Evolutionary conservation across 2,329 filamentous ascomycete genomes (phyloP), one percentile per base, ranked within the genome.

Genomic region (Diaporthe ampelina): DNA sequence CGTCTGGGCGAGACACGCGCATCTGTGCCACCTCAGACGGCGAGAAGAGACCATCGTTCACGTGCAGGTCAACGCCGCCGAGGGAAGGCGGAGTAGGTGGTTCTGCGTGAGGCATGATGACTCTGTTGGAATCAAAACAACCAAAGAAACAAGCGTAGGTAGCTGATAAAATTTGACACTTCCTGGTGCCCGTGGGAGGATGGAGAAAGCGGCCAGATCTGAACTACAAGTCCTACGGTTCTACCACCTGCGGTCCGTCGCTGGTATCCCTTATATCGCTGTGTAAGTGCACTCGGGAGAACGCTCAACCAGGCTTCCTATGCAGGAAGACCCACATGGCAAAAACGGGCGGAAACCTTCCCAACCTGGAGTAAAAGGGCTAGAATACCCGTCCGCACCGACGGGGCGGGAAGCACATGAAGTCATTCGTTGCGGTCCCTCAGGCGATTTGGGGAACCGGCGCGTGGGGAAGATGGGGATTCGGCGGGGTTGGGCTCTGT

Each of bases 1-100:
- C 43, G 32, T 50, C 52, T 40, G 74, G 58, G 67, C 65, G 67
- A 7, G 74, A 76, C 1, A 75, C 58, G 15, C 54, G 17, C n/a
- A 77, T 71, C 29, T 11, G 63, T 24, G 40, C 37, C 5, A 73
- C 70, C 54, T 74, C 75, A n/a, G 70, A 69, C 21, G 70, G 58
- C 15, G 48, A 19, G 40, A 76, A 67, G n/a, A 43, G 72, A 2
- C 76, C 76, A 52, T 77, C 76, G 43, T 77, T 76, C 35, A 77
- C 72, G 48, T 68, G 37, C 17, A 77, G 69, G 37, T 6, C 26
- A 9, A n/a, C 69, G 17, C 69, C 69, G 40, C 29, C 4, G 37
- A 71, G 10, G 29, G 56, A 50, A 17, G 56, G 56, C 13, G 29
- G 54, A 37, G 40, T 19, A 37, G 43, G 43, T 24, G 69, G 37